phyloP scores from a whole-genome alignment of 2,329 filamentous ascomycete genomes.

The Trichoderma brevicompactum region DNA sequence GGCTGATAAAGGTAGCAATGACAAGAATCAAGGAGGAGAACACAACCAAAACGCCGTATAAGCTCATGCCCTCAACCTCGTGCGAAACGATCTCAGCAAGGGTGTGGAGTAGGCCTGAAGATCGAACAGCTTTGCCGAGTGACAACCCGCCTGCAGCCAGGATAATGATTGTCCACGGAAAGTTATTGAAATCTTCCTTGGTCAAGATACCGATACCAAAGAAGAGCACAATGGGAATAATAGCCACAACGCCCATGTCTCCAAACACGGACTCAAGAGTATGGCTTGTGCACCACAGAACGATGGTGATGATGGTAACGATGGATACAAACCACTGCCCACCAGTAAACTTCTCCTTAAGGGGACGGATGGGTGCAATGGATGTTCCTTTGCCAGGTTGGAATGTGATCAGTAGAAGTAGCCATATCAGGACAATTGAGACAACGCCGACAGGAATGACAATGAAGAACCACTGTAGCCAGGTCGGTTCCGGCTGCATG shows the following conservation, averaged over 20 bases:
- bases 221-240: slow-evolving; percentile 93
- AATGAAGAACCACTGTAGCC: slow-evolving; percentile 97
- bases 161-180: slow-evolving; percentile 99
- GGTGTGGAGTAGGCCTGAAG: slow-evolving; percentile 87
- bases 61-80: slow-evolving; percentile 73
- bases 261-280: slow-evolving; percentile 86
- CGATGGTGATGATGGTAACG: slow-evolving; percentile 82
- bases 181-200: slow-evolving; percentile 99
- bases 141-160: slow-evolving; percentile 91
- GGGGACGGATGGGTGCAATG: slow-evolving; percentile 87
- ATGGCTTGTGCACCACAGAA: slow-evolving; percentile 90
- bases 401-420: slow-evolving; percentile 83
- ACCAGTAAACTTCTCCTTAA: slow-evolving; percentile 85
- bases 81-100: slow-evolving; percentile 78
- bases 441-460: slow-evolving; percentile 90
- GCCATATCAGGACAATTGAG: slow-evolving; percentile 86
- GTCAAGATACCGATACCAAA: slow-evolving; percentile 95
- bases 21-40: slow-evolving; percentile 85
- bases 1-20: slow-evolving; percentile 95
- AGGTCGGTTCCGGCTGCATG: slow-evolving; percentile 89
- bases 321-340: slow-evolving; percentile 91
- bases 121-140: slow-evolving; percentile 91
- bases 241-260: slow-evolving; percentile 97
- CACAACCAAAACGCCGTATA: slow-evolving; percentile 85
- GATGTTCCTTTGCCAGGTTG: slow-evolving; percentile 81